Evolutionary conservation across 2,329 filamentous ascomycete species (phyloP).

Genomic region (Fusarium newnesense): DNA sequence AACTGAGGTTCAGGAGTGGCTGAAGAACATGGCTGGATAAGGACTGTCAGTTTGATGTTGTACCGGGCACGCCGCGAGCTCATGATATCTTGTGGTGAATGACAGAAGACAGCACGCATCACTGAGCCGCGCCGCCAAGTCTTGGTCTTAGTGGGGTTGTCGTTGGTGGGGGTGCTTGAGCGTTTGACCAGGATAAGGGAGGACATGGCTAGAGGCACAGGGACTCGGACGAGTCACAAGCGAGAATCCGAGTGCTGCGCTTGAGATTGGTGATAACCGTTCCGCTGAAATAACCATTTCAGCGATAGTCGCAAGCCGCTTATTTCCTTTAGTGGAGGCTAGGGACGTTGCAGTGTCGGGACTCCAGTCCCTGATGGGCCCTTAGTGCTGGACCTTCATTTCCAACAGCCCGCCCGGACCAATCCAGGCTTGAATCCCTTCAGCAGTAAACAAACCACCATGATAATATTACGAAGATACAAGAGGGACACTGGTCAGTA

Average conservation of each 20-base stretch:
- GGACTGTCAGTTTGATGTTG: neutral
- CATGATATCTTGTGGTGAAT: constrained; percentile 8
- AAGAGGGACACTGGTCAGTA: constrained; percentile 18
- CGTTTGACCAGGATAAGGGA: constrained; percentile 33
- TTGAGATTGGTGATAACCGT: constrained; percentile 45
- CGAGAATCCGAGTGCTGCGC: constrained; percentile 40
- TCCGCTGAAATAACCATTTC: constrained; percentile 31
- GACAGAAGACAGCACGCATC: constrained; percentile 27
- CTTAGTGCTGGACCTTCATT: constrained; percentile 38
- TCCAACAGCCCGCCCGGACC: constrained; percentile 28
- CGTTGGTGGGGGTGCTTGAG: constrained; percentile 42
- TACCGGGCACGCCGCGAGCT: constrained; percentile 4
- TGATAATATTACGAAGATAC: constrained; percentile 6
- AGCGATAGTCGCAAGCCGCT: constrained; percentile 35
- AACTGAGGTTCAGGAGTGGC: neutral
- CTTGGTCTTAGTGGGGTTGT: constrained; percentile 41
- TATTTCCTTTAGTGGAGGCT: constrained; percentile 28
- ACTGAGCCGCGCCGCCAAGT: constrained; percentile 36
- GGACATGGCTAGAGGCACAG: constrained; percentile 27
- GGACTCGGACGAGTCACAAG: constrained; percentile 39
- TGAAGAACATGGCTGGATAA: neutral
- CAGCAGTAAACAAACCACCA: constrained; percentile 24
- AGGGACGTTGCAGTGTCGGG: constrained; percentile 26
- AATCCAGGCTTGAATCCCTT: constrained; percentile 29
- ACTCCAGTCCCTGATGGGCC: constrained; percentile 31